Evolutionary conservation across 176 grass and related monocot genomes (phyloP).

Genomic region (Triticum dicoccoides): DNA sequence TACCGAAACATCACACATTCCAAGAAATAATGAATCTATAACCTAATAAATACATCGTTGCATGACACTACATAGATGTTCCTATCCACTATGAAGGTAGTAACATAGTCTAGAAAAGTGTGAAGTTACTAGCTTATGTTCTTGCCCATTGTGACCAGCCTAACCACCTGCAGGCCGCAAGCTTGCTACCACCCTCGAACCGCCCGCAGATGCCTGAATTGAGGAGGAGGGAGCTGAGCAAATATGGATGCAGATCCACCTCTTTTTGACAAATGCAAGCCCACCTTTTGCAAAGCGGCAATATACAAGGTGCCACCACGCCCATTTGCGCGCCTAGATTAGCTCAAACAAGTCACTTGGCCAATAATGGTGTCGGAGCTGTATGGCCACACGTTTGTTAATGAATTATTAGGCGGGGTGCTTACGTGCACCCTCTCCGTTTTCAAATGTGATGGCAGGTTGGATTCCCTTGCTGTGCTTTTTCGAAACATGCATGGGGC

Average conservation of each 20-base stretch:
- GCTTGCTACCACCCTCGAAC: not conserved
- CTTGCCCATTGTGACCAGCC: too few species aligned
- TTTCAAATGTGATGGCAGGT: constrained; percentile 13
- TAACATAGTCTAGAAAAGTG: too few species aligned
- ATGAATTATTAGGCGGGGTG: not conserved
- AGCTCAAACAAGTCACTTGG: constrained; percentile 15
- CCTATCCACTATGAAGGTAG: too few species aligned
- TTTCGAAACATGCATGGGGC: not conserved
- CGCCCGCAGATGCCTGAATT: not conserved
- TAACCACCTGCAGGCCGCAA: not conserved
- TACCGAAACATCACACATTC: too few species aligned
- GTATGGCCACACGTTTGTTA: not conserved
- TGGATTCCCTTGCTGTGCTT: not conserved
- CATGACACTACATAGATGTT: too few species aligned
- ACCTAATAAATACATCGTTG: too few species aligned
- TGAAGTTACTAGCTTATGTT: too few species aligned
- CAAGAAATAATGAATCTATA: too few species aligned
- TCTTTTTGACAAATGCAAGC: constrained; percentile 6
- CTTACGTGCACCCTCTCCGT: not conserved
- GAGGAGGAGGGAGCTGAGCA: constrained; percentile 19
- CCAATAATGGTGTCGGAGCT: constrained; percentile 34
- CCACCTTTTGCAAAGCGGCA: constrained; percentile 17
- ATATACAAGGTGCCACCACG: not conserved
- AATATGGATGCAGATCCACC: not conserved
- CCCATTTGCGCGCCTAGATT: not conserved